Evolutionary conservation across 1,139 yeast genomes (phyloP), one percentile per base, ranked within the genome.

Genomic region (Sugiyamaella japonica): DNA sequence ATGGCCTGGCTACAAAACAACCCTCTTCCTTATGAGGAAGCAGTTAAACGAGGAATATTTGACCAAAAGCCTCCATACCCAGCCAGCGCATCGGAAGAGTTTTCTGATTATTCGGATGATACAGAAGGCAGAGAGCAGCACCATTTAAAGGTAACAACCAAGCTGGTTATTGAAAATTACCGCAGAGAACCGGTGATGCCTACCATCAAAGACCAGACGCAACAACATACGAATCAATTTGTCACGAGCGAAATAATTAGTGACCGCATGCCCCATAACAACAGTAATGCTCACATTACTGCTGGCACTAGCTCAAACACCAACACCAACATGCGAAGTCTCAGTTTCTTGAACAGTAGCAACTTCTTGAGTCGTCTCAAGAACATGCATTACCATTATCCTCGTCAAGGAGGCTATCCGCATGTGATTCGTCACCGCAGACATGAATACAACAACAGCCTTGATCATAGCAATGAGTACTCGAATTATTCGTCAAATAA

Each of bases 1-100:
- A 17, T 45, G 4, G 48, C 47, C 15, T 65, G 68, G 68, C 55
- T 63, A 13, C 58, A 48, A 20, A 50, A 40, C 13, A 16, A 32
- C 9, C 38, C 40, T 10, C 44, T 41, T 15, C 49, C 52, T 23
- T 41, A 20, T 17, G 48, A 17, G 6, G 34, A 42, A 9, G 34
- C 34, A 48, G 13, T 10, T 29, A 41, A 15, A 13, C 9, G n/a
- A 39, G 45, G 42, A 8, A 12, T 31, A 2, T 23, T 29, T 9
- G 29, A 15, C n/a, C 25, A 17, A 31, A 42, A 49, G 31, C 34
- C 39, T 10, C 53, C 55, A 13, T 58, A 52, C 44, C 61, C 61
- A 6, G 59, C 46, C 7, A 50, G 54, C 6, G 23, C 48, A 1
- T 50, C 55, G 5, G 56, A 45, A n/a, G 50, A 54, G 3, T 50